Conservation (phyloP, 1,284 basidiomycete genomes). For the Irpex lacteus region DNA sequence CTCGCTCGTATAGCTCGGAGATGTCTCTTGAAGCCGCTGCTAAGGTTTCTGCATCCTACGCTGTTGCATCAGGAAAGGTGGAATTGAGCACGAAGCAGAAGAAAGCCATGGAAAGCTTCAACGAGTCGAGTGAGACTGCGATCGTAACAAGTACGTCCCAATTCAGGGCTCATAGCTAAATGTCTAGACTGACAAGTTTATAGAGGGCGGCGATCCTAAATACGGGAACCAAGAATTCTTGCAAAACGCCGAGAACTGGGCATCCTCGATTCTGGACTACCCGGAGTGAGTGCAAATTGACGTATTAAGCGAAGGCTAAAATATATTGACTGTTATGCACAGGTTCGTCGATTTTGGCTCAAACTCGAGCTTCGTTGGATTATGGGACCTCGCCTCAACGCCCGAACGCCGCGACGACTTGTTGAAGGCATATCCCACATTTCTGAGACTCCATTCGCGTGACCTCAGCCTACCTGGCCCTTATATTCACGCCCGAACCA, state of each 20-base stretch:
- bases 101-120: slow-evolving; percentile 3
- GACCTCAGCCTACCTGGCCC: not conserved
- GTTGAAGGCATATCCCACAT: not conserved
- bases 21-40: slow-evolving; percentile 4
- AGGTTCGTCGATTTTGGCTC: not conserved
- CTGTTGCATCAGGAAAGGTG: not conserved
- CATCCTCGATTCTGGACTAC: not conserved
- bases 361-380: not conserved
- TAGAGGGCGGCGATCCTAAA: not conserved
- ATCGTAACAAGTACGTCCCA: not conserved
- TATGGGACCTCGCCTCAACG: not conserved
- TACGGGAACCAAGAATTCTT: not conserved
- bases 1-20: not conserved
- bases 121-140: slow-evolving; percentile 5
- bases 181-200: not conserved
- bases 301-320: not conserved
- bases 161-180: not conserved
- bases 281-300: not conserved
- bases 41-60: not conserved
- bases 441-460: not conserved
- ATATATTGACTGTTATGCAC: not conserved
- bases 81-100: not conserved
- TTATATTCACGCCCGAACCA: not conserved
- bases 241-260: not conserved
- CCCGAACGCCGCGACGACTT: not conserved